These are phyloP conservation scores for Pythium volutum DNA, from an alignment of 352 stramenopile species.

Conservation along the genomic window DNA sequence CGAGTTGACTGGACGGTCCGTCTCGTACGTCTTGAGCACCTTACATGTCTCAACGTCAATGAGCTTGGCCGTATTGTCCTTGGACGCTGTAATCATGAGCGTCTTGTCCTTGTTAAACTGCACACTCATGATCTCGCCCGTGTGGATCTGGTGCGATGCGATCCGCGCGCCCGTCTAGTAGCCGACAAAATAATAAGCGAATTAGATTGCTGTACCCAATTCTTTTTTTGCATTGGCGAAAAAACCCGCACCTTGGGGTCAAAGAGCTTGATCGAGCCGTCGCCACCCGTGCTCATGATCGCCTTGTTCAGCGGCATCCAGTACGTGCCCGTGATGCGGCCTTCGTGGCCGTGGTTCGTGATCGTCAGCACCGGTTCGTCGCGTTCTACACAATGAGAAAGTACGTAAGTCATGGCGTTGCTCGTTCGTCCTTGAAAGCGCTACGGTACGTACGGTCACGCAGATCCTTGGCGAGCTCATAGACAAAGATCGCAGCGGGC, in stretches of 20 bases:
- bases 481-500: conserved; percentile 74
- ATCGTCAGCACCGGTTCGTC: conserved; percentile 69
- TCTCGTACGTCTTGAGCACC: conserved; percentile 98
- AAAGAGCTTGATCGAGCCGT: conserved; percentile 80
- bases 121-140: conserved; percentile 96
- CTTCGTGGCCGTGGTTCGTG: conserved; percentile 75
- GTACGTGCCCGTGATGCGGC: conserved; percentile 77
- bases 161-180: conserved; percentile 57
- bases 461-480: conserved; percentile 69
- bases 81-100: conserved; percentile 95
- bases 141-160: conserved; percentile 89
- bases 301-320: conserved; percentile 86
- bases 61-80: conserved; percentile 97
- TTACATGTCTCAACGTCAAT: conserved; percentile 95
- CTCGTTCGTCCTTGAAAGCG: neutral
- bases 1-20: conserved; percentile 98
- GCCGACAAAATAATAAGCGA: too few species aligned
- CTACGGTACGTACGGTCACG: conserved; percentile 56
- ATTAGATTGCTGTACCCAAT: too few species aligned
- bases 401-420: too few species aligned
- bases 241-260: conserved; percentile 40
- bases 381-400: conserved; percentile 41
- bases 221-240: too few species aligned
- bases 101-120: conserved; percentile 96
- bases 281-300: conserved; percentile 84